Conservation (phyloP, 129 eudicot species). For the Helianthus tuberosus region DNA sequence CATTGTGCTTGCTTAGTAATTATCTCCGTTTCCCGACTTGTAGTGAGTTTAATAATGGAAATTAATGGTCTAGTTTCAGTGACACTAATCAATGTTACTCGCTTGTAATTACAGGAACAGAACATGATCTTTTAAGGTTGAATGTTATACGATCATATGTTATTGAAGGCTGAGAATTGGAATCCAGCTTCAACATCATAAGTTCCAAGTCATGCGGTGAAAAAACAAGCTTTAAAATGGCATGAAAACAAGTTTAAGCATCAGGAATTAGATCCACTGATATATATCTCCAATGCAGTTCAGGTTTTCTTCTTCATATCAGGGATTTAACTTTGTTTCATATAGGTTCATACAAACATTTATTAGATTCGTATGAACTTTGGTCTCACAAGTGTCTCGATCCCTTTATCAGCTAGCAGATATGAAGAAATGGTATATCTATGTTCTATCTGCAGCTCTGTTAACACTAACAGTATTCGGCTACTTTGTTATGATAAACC, state of each 20-base stretch:
- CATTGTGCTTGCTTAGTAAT: too few species aligned
- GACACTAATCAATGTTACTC: neutral
- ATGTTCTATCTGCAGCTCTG: constrained; percentile 59
- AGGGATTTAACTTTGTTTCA: constrained; percentile 16
- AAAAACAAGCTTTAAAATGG: constrained; percentile 28
- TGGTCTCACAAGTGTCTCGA: constrained; percentile 17
- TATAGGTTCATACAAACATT: constrained; percentile 25
- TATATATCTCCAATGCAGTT: neutral
- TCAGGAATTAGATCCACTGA: constrained; percentile 15
- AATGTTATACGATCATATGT: neutral
- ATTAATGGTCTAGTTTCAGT: too few species aligned
- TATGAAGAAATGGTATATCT: constrained; percentile 94
- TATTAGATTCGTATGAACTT: constrained; percentile 26
- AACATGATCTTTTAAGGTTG: constrained; percentile 4
- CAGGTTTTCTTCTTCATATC: constrained; percentile 9
- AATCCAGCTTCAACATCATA: constrained; percentile 21
- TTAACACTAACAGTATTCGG: constrained; percentile 64
- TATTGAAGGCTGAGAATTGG: neutral
- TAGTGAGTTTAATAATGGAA: too few species aligned
- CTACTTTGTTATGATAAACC: constrained; percentile 51
- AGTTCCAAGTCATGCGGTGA: constrained; percentile 19
- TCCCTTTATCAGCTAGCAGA: constrained; percentile 30
- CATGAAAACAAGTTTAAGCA: constrained; percentile 16
- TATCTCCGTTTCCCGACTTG: too few species aligned
- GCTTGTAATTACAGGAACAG: neutral